These are phyloP conservation scores for Suillus occidentalis DNA, from an alignment of 768 basidiomycete genomes.

Conservation along the genomic window DNA sequence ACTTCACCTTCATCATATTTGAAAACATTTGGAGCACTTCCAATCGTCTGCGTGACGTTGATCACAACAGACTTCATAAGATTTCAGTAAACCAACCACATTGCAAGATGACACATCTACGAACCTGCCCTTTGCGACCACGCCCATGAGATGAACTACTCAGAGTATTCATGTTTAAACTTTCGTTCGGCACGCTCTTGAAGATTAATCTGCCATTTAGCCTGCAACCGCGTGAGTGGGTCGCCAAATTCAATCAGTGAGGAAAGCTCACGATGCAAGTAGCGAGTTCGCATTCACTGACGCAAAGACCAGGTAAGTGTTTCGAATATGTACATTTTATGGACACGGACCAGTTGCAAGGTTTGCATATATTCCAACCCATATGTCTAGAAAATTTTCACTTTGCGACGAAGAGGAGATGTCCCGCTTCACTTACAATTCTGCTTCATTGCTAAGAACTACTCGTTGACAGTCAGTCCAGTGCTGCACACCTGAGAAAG, in stretches of 20 bases:
- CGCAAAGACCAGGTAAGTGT: neutral
- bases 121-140: neutral
- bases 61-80: neutral
- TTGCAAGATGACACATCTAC: neutral
- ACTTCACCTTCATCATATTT: neutral
- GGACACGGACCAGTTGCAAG: neutral
- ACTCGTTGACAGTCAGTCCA: neutral
- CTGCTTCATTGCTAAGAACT: slow-evolving; percentile 6
- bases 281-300: slow-evolving; percentile 4
- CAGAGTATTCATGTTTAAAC: neutral
- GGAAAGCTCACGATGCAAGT: neutral
- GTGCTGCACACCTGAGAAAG: neutral
- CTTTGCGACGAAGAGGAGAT: neutral
- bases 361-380: slow-evolving; percentile 2
- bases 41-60: neutral
- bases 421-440: neutral
- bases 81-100: neutral
- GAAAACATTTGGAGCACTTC: neutral
- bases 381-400: neutral
- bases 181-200: too few species aligned
- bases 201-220: neutral
- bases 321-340: neutral
- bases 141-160: neutral
- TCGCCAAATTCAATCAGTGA: too few species aligned
- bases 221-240: neutral